Conservation (phyloP, 257 asterid species). For the Solanum ossicruentum region DNA sequence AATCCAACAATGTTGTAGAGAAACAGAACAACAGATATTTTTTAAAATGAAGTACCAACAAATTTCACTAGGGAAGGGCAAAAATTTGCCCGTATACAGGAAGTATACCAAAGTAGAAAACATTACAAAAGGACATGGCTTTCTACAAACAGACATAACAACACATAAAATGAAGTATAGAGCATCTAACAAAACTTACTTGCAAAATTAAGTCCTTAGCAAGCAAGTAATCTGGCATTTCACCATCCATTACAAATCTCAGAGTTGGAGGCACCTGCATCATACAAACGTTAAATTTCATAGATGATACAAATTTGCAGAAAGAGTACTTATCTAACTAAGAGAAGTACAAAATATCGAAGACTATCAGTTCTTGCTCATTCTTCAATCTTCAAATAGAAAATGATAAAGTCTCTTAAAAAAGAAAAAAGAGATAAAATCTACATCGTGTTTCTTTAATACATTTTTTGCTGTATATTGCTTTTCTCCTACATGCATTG, state of each 20-base stretch:
- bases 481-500: neutral
- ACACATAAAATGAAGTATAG: neutral
- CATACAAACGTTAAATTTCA: neutral
- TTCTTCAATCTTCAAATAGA: neutral
- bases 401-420: neutral
- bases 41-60: too few relatives aligned
- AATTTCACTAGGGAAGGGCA: too few relatives aligned
- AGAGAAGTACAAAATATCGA: neutral
- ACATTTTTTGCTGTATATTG: neutral
- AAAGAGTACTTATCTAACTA: neutral
- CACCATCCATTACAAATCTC: conserved; percentile 98
- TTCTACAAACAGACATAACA: neutral
- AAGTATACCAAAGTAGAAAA: too few relatives aligned
- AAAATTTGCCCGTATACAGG: too few relatives aligned
- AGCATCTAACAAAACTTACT: conserved; percentile 29
- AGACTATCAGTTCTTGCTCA: neutral
- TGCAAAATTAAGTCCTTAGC: conserved; percentile 98
- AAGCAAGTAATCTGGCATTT: conserved; percentile 93
- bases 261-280: conserved; percentile 92
- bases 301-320: neutral
- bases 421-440: neutral
- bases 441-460: neutral
- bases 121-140: too few relatives aligned
- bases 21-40: neutral
- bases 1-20: neutral